phyloP scores from a whole-genome alignment of 163 green algal species.

The Scenedesmus sp. region DNA sequence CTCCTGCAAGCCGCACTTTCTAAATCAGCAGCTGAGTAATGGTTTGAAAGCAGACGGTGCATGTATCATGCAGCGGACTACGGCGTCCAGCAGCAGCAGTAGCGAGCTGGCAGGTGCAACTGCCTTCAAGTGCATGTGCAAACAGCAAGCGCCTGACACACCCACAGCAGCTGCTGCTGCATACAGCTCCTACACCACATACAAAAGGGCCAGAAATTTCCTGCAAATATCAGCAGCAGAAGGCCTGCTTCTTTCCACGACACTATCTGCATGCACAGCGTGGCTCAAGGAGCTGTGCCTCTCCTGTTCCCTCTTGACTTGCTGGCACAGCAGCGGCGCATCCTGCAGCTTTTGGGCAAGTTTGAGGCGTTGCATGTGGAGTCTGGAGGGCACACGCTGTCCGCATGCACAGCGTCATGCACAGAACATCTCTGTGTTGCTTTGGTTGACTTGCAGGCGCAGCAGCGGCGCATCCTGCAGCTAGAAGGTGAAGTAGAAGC shows the following conservation, averaged over 20 bases:
- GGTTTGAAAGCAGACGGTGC: neutral
- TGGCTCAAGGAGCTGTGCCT: too few relatives aligned
- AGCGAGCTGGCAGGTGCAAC: neutral
- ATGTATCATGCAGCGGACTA: neutral
- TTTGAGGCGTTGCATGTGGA: too few relatives aligned
- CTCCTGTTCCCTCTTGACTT: too few relatives aligned
- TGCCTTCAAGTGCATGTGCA: neutral
- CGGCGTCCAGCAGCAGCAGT: neutral
- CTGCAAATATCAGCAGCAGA: neutral
- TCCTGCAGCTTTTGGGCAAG: neutral
- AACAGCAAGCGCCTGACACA: neutral
- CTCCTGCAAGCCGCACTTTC: neutral
- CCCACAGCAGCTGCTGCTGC: neutral
- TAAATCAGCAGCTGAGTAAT: neutral
- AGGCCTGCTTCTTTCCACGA: too few relatives aligned
- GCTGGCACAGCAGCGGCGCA: neutral
- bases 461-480: conserved; percentile 54
- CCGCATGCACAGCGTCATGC: too few relatives aligned
- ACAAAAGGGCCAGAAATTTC: neutral
- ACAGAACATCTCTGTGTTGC: neutral
- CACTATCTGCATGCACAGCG: too few relatives aligned
- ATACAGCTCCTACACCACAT: neutral
- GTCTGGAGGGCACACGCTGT: too few relatives aligned
- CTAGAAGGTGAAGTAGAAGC: conserved; percentile 60
- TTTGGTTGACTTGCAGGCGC: conserved; percentile 26